phyloP scores from a whole-genome alignment of 2,329 filamentous ascomycete genomes.

The Alternaria hordeiaustralica region DNA sequence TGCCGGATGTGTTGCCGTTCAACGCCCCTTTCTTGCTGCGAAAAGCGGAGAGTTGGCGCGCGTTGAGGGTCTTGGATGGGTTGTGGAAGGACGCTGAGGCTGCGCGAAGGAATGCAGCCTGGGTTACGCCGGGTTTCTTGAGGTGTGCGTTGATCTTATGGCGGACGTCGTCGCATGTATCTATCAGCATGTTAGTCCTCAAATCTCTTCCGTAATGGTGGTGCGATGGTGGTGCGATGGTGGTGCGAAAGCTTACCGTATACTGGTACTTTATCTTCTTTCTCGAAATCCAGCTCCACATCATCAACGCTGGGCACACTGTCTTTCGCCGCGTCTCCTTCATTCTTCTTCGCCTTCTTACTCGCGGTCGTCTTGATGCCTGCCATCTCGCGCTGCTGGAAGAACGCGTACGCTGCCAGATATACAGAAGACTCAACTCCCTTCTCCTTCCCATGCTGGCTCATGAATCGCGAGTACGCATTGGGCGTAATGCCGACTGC shows the following conservation, averaged over 20 bases:
- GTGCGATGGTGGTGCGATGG: too few relatives aligned
- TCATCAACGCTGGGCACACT: slow-evolving; percentile 39
- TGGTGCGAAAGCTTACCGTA: slow-evolving; percentile 45
- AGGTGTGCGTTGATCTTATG: slow-evolving; percentile 63
- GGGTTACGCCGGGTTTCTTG: slow-evolving; percentile 55
- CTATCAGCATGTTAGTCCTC: slow-evolving; percentile 1
- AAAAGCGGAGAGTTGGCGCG: slow-evolving; percentile 58
- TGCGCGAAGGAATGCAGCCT: slow-evolving; percentile 60
- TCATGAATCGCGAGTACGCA: slow-evolving; percentile 57
- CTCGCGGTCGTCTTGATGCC: slow-evolving; percentile 48
- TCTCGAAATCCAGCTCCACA: slow-evolving; percentile 58
- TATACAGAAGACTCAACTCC: slow-evolving; percentile 41
- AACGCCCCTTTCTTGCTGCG: slow-evolving; percentile 57
- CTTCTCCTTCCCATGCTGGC: slow-evolving; percentile 52
- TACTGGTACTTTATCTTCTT: slow-evolving; percentile 54
- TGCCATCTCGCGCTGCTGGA: slow-evolving; percentile 59
- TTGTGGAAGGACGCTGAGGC: slow-evolving; percentile 53
- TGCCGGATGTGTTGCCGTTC: slow-evolving; percentile 56
- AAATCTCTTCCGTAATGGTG: too few relatives aligned
- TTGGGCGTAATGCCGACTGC: slow-evolving; percentile 46
- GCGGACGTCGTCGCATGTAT: slow-evolving; percentile 65
- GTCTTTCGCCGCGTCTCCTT: slow-evolving; percentile 24
- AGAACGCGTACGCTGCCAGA: slow-evolving; percentile 46
- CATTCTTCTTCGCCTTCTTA: slow-evolving; percentile 3
- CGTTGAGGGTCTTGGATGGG: slow-evolving; percentile 48